Percentiles rank a stretch among this genome's conserved stretches.
These are phyloP conservation scores for Croton setiger DNA, from an alignment of 441 rosid genomes.

Conservation along the genomic window DNA sequence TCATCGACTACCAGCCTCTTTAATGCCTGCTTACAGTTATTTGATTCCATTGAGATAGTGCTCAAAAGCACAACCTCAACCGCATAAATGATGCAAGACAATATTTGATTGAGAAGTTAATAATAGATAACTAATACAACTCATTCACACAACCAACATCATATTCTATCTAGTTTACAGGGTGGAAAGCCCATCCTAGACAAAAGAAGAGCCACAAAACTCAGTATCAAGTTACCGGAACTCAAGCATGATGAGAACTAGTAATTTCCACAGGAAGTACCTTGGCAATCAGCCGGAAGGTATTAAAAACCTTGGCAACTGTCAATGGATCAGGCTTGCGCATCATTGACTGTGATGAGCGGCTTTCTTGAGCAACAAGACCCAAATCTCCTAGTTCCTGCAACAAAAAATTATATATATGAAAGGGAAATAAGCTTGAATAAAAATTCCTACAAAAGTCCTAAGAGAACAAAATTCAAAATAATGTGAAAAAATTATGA, in stretches of 20 bases:
- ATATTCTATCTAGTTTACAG: background rate
- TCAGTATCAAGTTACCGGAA: background rate
- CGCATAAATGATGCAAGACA: background rate
- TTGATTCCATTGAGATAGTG: background rate
- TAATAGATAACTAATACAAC: background rate
- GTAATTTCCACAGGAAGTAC: constrained; percentile 22
- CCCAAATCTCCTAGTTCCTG: constrained; percentile 90
- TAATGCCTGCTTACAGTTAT: background rate
- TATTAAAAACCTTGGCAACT: constrained; percentile 66
- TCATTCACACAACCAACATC: background rate
- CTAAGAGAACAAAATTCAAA: background rate
- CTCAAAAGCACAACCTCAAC: background rate
- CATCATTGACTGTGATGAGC: constrained; percentile 88
- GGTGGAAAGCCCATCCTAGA: background rate
- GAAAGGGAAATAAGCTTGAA: background rate
- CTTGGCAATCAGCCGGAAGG: constrained; percentile 84
- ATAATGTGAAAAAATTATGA: background rate
- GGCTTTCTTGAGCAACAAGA: constrained; percentile 90
- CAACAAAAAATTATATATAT: constrained; percentile 12
- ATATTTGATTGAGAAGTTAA: background rate
- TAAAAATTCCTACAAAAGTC: background rate
- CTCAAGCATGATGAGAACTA: background rate
- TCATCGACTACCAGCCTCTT: background rate
- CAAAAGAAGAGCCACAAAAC: background rate
- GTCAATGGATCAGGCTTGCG: constrained; percentile 80